phyloP scores from a whole-genome alignment of 2,329 filamentous ascomycete species.

The Hymenoscyphus infarciens region DNA sequence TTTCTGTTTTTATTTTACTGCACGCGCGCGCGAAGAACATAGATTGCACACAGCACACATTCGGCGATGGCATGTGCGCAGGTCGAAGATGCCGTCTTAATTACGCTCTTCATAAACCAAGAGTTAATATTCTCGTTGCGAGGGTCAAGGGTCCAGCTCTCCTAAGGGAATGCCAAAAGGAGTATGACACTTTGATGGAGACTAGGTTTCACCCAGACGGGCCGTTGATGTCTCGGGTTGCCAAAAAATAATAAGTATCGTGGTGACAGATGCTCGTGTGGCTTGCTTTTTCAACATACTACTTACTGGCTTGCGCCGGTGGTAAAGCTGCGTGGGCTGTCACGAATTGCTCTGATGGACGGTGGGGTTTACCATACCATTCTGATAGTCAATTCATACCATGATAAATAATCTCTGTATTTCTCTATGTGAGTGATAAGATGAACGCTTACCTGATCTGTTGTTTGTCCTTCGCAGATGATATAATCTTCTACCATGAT shows the following conservation, averaged over 20 bases:
- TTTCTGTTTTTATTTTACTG: conserved; percentile 20
- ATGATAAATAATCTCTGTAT: conserved; percentile 11
- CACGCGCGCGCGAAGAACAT: conserved; percentile 28
- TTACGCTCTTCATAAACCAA: conserved; percentile 22
- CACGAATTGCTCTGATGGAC: conserved; percentile 6
- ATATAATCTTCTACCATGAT: background rate
- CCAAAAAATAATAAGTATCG: conserved; percentile 8
- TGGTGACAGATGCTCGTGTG: conserved; percentile 7
- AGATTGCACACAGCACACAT: conserved; percentile 34
- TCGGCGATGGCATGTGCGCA: conserved; percentile 41
- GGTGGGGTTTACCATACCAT: conserved; percentile 6
- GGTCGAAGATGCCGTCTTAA: conserved; percentile 43
- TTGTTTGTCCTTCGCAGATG: too few relatives aligned
- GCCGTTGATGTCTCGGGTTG: conserved; percentile 9
- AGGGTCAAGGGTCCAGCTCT: conserved; percentile 8
- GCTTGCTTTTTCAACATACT: background rate
- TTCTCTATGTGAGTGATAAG: background rate
- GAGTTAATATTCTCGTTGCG: conserved; percentile 14
- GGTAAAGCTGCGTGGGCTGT: background rate
- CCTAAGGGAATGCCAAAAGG: background rate
- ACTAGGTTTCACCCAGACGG: background rate
- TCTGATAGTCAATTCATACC: conserved; percentile 14
- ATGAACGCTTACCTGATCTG: background rate
- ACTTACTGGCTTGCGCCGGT: background rate
- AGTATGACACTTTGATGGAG: conserved; percentile 1